Conservation (phyloP, 768 basidiomycete species). For the Russula compacta region DNA sequence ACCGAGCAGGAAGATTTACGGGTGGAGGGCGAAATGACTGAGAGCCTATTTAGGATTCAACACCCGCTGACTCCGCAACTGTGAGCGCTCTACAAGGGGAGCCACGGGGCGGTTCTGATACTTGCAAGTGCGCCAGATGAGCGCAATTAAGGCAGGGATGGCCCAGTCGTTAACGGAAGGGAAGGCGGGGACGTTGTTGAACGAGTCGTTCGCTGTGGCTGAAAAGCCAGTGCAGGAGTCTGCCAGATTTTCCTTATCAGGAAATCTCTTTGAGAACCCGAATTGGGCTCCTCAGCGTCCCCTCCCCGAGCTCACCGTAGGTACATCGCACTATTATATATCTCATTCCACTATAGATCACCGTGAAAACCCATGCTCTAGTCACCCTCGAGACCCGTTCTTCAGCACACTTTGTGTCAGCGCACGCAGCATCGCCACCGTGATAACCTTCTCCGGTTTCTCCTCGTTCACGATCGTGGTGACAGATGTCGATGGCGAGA, state of each 20-base stretch:
- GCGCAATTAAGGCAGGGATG: conserved; percentile 9
- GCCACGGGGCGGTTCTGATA: neutral
- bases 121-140: neutral
- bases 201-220: conserved; percentile 17
- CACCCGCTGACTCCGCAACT: conserved; percentile 21
- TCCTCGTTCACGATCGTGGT: conserved; percentile 14
- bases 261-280: conserved; percentile 5
- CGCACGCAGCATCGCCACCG: conserved; percentile 20
- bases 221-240: conserved; percentile 10
- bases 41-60: conserved; percentile 24
- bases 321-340: neutral
- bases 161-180: neutral
- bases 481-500: conserved; percentile 13
- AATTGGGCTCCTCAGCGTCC: neutral
- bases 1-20: conserved; percentile 24
- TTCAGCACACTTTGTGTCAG: conserved; percentile 12
- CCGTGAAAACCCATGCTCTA: too few species aligned
- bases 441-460: conserved; percentile 3
- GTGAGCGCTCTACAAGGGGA: neutral
- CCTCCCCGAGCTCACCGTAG: neutral
- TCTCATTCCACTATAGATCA: neutral
- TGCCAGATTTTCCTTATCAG: conserved; percentile 9
- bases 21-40: conserved; percentile 21
- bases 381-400: neutral
- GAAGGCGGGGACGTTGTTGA: conserved; percentile 3